Percentiles rank a stretch among this genome's conserved stretches.
phyloP scores from a whole-genome alignment of 768 basidiomycete genomes.

The Epithele typhae region DNA sequence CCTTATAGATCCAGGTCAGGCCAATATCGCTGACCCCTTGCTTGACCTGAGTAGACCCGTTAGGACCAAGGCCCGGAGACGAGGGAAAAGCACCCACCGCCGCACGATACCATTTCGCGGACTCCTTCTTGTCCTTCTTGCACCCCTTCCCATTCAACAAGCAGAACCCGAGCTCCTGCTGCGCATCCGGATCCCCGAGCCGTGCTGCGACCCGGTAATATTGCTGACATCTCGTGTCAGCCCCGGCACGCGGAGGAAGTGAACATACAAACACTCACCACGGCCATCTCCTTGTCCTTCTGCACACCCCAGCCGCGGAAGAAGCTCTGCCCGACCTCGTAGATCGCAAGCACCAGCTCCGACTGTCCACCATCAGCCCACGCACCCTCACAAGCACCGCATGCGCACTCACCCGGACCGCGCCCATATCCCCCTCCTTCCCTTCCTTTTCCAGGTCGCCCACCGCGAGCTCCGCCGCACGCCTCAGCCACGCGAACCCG shows the following conservation, averaged over 20 bases:
- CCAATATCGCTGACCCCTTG: constrained; percentile 82
- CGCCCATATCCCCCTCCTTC: constrained; percentile 49
- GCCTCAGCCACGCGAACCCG: constrained; percentile 79
- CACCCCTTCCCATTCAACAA: constrained; percentile 86
- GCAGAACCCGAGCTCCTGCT: constrained; percentile 82
- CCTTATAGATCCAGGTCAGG: constrained; percentile 89
- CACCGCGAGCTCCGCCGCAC: constrained; percentile 78
- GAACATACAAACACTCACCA: constrained; percentile 61
- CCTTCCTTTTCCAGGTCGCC: constrained; percentile 69
- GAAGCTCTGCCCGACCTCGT: constrained; percentile 91
- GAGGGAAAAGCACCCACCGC: constrained; percentile 54
- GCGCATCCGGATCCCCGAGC: constrained; percentile 84
- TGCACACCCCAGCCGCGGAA: constrained; percentile 89
- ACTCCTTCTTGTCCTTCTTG: constrained; percentile 83
- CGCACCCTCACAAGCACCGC: background rate
- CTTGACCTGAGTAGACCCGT: background rate
- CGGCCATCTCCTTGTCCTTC: constrained; percentile 88
- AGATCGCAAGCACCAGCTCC: constrained; percentile 84
- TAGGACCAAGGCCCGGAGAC: background rate
- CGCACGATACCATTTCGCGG: constrained; percentile 93
- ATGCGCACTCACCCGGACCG: constrained; percentile 42
- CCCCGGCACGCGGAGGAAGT: background rate
- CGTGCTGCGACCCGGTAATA: constrained; percentile 83
- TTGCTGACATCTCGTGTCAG: too few species aligned
- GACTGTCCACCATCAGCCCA: constrained; percentile 34